Conservation (phyloP, 2,329 filamentous ascomycete genomes). For the Aspergillus sergii region DNA sequence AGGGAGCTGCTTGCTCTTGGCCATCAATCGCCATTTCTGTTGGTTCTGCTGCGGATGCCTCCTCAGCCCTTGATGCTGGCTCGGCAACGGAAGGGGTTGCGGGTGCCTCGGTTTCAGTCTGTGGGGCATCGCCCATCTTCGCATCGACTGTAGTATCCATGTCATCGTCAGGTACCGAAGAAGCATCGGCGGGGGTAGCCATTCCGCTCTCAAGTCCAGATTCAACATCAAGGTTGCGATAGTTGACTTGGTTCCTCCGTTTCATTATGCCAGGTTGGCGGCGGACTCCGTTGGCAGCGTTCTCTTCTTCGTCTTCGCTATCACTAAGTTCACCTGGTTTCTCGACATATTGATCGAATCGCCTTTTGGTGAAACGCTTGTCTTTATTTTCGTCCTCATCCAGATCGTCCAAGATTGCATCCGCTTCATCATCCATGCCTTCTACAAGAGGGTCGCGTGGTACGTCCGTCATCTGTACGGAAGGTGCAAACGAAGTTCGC, state of each 20-base stretch:
- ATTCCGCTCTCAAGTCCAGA: conserved; percentile 57
- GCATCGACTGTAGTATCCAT: conserved; percentile 39
- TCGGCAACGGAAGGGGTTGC: conserved; percentile 34
- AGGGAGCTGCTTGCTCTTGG: conserved; percentile 29
- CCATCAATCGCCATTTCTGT: conserved; percentile 35
- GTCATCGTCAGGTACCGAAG: conserved; percentile 49
- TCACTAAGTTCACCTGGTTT: conserved; percentile 82
- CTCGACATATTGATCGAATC: conserved; percentile 76
- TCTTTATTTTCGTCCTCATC: conserved; percentile 90
- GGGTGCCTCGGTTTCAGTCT: conserved; percentile 38
- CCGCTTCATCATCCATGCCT: conserved; percentile 65
- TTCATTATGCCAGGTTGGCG: conserved; percentile 52
- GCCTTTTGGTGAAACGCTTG: conserved; percentile 75
- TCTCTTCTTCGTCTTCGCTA: conserved; percentile 84
- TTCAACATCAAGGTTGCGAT: conserved; percentile 60
- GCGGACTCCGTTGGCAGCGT: conserved; percentile 68
- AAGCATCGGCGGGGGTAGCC: conserved; percentile 48
- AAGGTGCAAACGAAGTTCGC: conserved; percentile 63
- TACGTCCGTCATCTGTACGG: conserved; percentile 66
- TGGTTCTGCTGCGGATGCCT: conserved; percentile 34
- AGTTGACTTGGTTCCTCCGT: conserved; percentile 63
- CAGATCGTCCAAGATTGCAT: conserved; percentile 66
- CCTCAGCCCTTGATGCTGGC: conserved; percentile 33
- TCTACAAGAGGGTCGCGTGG: conserved; percentile 57
- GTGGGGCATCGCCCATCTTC: conserved; percentile 45